Conservation (phyloP, 371 early-diverging fungal species). For the Coemansia sp. region DNA sequence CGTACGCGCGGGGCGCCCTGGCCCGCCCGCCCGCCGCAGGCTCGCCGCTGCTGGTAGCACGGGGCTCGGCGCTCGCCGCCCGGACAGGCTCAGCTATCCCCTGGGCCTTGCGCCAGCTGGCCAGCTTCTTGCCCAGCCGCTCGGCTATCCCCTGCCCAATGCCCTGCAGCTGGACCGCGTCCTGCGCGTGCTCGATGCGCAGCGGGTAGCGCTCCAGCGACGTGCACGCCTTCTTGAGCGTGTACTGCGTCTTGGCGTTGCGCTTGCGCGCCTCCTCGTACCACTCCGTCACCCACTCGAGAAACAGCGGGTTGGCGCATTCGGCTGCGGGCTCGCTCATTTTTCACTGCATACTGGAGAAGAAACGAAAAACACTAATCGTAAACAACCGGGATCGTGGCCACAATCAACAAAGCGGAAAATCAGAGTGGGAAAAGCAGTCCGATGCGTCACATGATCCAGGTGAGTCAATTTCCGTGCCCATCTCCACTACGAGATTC, state of each 20-base stretch:
- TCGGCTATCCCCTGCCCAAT: conserved; percentile 55
- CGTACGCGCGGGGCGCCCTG: conserved; percentile 55
- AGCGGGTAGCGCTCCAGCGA: conserved; percentile 44
- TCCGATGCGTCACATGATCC: neutral
- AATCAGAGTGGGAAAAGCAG: too few relatives aligned
- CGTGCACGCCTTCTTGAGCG: conserved; percentile 37
- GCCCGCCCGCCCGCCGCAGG: conserved; percentile 13
- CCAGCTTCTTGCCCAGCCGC: conserved; percentile 61
- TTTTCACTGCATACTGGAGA: too few relatives aligned
- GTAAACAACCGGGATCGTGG: too few relatives aligned
- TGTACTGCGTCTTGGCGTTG: conserved; percentile 34
- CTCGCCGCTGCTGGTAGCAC: neutral
- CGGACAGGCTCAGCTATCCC: conserved; percentile 55
- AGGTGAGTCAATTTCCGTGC: neutral
- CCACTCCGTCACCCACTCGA: conserved; percentile 48
- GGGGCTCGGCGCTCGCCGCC: neutral
- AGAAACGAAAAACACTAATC: too few relatives aligned
- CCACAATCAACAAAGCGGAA: too few relatives aligned
- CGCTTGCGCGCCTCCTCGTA: conserved; percentile 33
- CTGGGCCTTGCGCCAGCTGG: conserved; percentile 58
- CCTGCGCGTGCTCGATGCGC: conserved; percentile 36
- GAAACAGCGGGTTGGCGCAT: conserved; percentile 49
- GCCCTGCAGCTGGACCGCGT: conserved; percentile 46
- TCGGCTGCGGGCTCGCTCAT: neutral
- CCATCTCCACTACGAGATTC: neutral